Evolutionary conservation across 177 flowering plant genomes (phyloP), one percentile per base, ranked within the genome.

Genomic region (Tripterygium wilfordii): DNA sequence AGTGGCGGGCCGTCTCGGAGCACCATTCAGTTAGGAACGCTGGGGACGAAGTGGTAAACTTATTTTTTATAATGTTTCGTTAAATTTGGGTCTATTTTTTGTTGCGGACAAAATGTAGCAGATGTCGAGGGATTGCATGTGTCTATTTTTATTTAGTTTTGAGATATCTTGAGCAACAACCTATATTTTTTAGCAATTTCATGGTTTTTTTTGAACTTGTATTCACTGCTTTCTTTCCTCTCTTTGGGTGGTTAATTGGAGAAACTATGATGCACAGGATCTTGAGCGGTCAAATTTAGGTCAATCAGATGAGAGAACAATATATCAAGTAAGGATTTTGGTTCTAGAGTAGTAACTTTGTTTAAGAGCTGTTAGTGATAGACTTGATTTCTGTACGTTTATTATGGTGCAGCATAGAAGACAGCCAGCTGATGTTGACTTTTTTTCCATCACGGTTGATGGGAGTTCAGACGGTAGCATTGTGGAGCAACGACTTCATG

Each of bases 1-100:
- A 86, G 67, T 86, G 92, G 97, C 83, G 95, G 6, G 85, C 72
- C 28, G 80, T 82, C 31, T 54, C 87, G 1, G 96, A 84, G 28
- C 78, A 78, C 47, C 78, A 65, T 23, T 40, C 71, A 10, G 64
- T 54, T 53, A 72, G 78, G 24, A 70, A 57, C 38, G 42, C 67
- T 14, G 64, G 65, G 9, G 69, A 53, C 30, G 83, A 79, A 79
- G 92, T 82, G 50, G 44, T 58, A 29, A 38, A 40, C 25, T 56
- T 30, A 12, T 6, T 6, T 12, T 12, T 12, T 30, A 30, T 6
- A 30, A 6, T n/a, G n/a, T n/a, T n/a, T n/a, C n/a, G n/a, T n/a
- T n/a, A n/a, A n/a, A n/a, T n/a, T n/a, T n/a, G n/a, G n/a, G n/a
- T n/a, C n/a, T n/a, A n/a, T n/a, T n/a, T n/a, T n/a, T n/a, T n/a